Evolutionary conservation across 768 basidiomycete genomes (phyloP), one percentile per base, ranked within the genome.

Genomic region (Calocybe gangraenosa): DNA sequence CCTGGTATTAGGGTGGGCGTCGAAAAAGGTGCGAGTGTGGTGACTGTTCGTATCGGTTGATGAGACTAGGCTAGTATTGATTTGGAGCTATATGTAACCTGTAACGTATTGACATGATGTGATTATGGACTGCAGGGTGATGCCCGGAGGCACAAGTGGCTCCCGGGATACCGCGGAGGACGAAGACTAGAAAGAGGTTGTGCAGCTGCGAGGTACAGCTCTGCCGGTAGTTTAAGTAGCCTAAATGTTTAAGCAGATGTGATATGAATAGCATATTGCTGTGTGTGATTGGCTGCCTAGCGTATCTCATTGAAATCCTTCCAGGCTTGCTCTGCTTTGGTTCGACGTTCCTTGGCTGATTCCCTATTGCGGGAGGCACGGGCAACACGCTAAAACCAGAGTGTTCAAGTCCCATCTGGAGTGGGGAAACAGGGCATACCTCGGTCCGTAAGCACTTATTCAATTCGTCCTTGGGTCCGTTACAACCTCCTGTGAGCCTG

Each of bases 371-470:
- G 65, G 28, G 71, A 57, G 2, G 83, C 76, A 39, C 84, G 79
- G 23, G 73, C 71, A 8, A 80, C 51, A 38, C 83, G 76, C 86
- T 87, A 53, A 32, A 47, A 9, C 32, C 30, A 47, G 8, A 40
- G 20, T 14, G 35, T 34, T 28, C 6, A 13, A 1, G 15, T 36
- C 22, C 18, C 21, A 6, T 14, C 25, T 9, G 20, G 13, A 42
- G 37, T 28, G 33, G 18, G 40, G n/a, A 14, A 39, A 48, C 42
- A 42, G 37, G 34, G 44, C 46, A 17, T 39, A 88, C 87, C 76
- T 88, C 87, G 58, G 75, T 68, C 48, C 79, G 76, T 44, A 90
- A 68, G 65, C 87, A 90, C 43, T 69, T 65, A 56, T 85, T 87
- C 54, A 90, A 67, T 36, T 78, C 74, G 44, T 78, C 68, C 65